Conservation (phyloP, 2,329 filamentous ascomycete species). For the Colletotrichum sp. region DNA sequence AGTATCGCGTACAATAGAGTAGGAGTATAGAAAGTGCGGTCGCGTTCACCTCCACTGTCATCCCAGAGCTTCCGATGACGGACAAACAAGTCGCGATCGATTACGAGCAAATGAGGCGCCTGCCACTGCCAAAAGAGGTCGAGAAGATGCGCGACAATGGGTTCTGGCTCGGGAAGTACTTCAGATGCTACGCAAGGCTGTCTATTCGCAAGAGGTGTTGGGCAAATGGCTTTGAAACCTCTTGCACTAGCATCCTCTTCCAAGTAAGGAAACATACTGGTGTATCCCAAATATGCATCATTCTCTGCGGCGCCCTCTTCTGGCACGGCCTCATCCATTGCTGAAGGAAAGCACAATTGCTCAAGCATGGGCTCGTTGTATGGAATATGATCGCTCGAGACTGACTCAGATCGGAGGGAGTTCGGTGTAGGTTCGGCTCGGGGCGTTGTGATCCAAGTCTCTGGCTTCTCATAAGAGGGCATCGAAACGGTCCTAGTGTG, state of each 20-base stretch:
- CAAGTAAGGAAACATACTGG: constrained; percentile 2
- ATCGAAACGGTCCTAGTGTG: not conserved
- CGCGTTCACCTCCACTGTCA: not conserved
- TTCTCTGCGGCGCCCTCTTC: not conserved
- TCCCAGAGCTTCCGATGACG: constrained; percentile 4
- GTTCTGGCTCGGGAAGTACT: constrained; percentile 7
- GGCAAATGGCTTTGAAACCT: not conserved
- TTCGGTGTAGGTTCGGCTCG: not conserved
- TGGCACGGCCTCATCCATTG: not conserved
- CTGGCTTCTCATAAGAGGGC: not conserved
- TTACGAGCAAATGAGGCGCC: not conserved
- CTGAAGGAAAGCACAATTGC: not conserved
- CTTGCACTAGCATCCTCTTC: not conserved
- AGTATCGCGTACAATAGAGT: constrained; percentile 4
- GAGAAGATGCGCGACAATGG: constrained; percentile 8
- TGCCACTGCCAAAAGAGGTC: constrained; percentile 17
- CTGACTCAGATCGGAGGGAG: not conserved
- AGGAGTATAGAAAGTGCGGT: not conserved
- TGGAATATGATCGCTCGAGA: not conserved
- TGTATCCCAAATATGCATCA: not conserved
- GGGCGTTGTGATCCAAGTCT: not conserved
- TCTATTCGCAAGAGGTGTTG: not conserved
- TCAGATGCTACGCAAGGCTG: not conserved
- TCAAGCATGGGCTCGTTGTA: not conserved
- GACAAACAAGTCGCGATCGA: not conserved